Base-by-base conservation (phyloP, 2,329 filamentous ascomycete species). In the Trichoderma gracile region DNA sequence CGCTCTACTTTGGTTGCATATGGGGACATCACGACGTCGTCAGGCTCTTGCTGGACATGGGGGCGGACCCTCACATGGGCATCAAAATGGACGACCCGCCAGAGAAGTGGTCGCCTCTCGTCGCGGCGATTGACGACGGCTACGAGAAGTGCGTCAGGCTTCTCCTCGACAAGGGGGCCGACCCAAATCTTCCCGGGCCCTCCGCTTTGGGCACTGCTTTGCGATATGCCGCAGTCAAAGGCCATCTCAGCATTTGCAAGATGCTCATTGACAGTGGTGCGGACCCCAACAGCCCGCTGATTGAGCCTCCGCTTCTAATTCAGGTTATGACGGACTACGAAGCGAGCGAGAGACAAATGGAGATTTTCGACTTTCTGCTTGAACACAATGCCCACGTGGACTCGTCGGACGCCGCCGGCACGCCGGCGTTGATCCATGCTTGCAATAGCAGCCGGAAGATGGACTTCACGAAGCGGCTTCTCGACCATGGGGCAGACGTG, bases 241-340 rank as follows among this genome's bases (percentile, higher is more conserved):
- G 65, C 8, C 55, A 66, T 47, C 15, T 66, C 2, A 56, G 49
- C 21, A 61, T 66, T 19, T 64, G 60, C 38, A 25, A 56, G 12
- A 47, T 66, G 45, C 61, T 66, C 17, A 54, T 71, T 25, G 61
- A 67, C 25, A 59, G 63, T 3, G 69, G 69, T 14, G 69, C 69
- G 5, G 67, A 71, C 33, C 69, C 69, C 1, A 71, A 70, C 38
- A 50, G 56, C 8, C 33, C 64, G 3, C 14, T 62, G 5, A 65
- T 65, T 5, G 15, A 45, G 27, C 64, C 64, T 58, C 64, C 64
- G n/a, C 63, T 65, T 8, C 59, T 65, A 6, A 49, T 25, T 10
- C 64, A 65, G 30, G 54, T 65, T 4, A 57, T 65, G 2, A 53
- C 25, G 14, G 45, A 54, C n/a, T 63, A 54, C 23, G 45, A 57